Conservation (phyloP, 148 eudicot genomes). For the Chenopodium suecicum region DNA sequence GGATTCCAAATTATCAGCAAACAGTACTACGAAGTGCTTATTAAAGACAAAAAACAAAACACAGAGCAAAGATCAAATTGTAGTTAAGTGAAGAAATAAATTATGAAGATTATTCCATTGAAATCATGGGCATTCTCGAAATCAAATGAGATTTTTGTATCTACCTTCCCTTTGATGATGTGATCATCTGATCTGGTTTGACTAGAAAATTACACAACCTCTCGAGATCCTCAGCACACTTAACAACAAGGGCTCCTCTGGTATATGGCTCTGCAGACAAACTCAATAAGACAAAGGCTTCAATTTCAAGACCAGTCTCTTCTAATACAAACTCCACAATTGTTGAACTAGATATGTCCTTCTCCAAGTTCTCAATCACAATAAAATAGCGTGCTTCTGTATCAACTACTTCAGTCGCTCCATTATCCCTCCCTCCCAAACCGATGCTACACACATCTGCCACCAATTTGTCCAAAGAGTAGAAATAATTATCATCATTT, state of each 20-base stretch:
- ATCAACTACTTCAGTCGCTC: background rate
- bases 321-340: constrained; percentile 44
- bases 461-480: background rate
- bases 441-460: constrained; percentile 20
- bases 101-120: background rate
- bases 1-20: background rate
- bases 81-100: background rate
- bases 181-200: constrained; percentile 41
- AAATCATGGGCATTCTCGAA: background rate
- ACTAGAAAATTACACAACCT: constrained; percentile 38
- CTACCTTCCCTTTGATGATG: constrained; percentile 62
- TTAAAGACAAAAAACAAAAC: background rate
- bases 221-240: constrained; percentile 34
- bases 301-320: constrained; percentile 39
- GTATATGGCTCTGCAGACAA: constrained; percentile 36
- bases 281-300: constrained; percentile 47
- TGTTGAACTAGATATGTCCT: constrained; percentile 38
- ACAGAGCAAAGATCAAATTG: background rate
- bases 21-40: background rate
- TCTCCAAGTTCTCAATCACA: constrained; percentile 57
- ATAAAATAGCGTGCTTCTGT: constrained; percentile 27
- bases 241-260: constrained; percentile 45
- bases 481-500: background rate
- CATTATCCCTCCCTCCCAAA: constrained; percentile 26
- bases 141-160: background rate